A percentile compares a stretch with the other conserved stretches of the same genome.
These are phyloP conservation scores for Nakaseomyces delphensis DNA, from an alignment of 1,139 yeast species.

Conservation along the genomic window DNA sequence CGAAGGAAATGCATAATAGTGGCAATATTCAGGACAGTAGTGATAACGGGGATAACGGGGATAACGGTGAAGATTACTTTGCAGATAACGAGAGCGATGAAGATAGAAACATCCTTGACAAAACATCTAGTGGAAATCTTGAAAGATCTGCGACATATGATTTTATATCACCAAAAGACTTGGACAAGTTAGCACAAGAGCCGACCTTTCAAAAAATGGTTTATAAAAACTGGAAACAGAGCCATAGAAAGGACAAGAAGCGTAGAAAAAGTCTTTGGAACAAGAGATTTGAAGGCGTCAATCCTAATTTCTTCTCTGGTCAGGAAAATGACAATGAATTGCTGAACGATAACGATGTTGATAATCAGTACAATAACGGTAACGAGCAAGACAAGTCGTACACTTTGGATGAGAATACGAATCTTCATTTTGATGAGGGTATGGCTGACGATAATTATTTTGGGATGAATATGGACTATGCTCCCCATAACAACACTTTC, in stretches of 20 bases:
- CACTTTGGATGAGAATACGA: background rate
- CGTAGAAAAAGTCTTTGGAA: constrained; percentile 20
- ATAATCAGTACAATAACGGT: constrained; percentile 5
- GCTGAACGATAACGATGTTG: constrained; percentile 7
- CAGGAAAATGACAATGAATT: constrained; percentile 18
- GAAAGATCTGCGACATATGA: constrained; percentile 45
- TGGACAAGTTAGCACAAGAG: constrained; percentile 32
- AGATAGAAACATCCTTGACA: constrained; percentile 11
- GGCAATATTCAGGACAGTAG: constrained; percentile 8
- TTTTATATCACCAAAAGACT: constrained; percentile 24
- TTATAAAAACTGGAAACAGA: constrained; percentile 28
- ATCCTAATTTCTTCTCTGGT: constrained; percentile 15
- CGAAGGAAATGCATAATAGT: background rate
- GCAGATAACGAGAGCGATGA: constrained; percentile 29
- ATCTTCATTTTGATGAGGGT: constrained; percentile 13
- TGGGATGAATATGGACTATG: constrained; percentile 19
- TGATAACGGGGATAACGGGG: no score
- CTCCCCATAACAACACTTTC: constrained; percentile 13
- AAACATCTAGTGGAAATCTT: constrained; percentile 10
- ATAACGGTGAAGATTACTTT: constrained; percentile 29
- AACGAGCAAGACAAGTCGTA: background rate
- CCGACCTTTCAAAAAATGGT: constrained; percentile 41
- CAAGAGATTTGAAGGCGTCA: constrained; percentile 10
- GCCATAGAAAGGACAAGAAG: constrained; percentile 16
- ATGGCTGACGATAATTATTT: constrained; percentile 16